Evolutionary conservation across 371 early-diverging fungal genomes (phyloP).

Genomic region (Dinochytrium kinnereticum): DNA sequence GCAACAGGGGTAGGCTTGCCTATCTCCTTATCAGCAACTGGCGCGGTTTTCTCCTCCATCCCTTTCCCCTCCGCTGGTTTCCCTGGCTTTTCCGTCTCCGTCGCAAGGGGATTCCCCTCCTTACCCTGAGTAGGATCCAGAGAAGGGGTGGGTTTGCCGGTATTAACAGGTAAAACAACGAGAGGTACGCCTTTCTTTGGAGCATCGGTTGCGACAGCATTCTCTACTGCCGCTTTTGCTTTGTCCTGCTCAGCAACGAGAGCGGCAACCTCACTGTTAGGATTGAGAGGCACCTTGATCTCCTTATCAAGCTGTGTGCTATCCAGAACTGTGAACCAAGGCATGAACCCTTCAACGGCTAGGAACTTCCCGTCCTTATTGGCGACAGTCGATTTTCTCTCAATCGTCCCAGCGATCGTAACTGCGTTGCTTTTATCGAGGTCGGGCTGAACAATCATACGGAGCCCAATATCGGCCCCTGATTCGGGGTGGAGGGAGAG

Average conservation of each 20-base stretch:
- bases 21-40: too few species aligned
- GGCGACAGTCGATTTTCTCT: neutral
- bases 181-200: neutral
- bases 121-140: too few species aligned
- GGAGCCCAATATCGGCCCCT: neutral
- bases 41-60: too few species aligned
- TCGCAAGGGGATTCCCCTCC: too few species aligned
- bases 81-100: too few species aligned
- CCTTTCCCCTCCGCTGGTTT: too few species aligned
- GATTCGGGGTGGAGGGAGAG: neutral
- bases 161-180: neutral
- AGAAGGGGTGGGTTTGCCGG: too few species aligned
- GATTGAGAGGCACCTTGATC: neutral
- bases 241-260: too few species aligned
- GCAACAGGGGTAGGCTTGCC: too few species aligned
- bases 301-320: neutral
- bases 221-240: neutral
- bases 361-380: neutral
- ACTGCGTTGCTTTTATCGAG: neutral
- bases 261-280: neutral
- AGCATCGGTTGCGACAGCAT: neutral
- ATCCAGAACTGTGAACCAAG: neutral
- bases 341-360: neutral
- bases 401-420: constrained; percentile 5
- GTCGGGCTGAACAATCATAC: constrained; percentile 2